Evolutionary conservation across 441 rosid genomes (phyloP).

Genomic region (Erysimum cheiri): DNA sequence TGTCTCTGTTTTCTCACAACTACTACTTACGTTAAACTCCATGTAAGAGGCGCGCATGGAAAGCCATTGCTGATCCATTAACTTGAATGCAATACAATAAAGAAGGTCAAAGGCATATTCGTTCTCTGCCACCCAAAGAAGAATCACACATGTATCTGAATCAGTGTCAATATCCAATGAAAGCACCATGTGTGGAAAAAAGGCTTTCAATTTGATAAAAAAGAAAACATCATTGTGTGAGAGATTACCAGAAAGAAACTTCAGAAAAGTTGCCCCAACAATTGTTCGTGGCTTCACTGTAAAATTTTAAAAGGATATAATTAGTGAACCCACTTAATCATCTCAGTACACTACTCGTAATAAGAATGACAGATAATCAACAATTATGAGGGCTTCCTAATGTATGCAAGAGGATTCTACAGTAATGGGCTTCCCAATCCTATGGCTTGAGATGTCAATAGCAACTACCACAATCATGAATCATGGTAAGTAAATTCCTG

Average conservation of each 20-base stretch:
- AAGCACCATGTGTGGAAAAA: neutral
- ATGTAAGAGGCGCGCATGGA: constrained; percentile 93
- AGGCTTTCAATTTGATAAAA: neutral
- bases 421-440: neutral
- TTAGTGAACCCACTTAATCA: constrained; percentile 16
- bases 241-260: constrained; percentile 78
- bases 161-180: neutral
- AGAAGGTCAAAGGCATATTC: constrained; percentile 94
- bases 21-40: constrained; percentile 87
- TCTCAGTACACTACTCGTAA: neutral
- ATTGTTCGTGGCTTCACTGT: constrained; percentile 85
- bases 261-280: constrained; percentile 82
- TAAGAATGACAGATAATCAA: neutral
- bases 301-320: neutral
- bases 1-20: neutral
- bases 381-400: constrained; percentile 1
- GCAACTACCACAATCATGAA: neutral
- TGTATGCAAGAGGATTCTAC: neutral
- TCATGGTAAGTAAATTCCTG: constrained; percentile 4
- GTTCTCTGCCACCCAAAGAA: constrained; percentile 62
- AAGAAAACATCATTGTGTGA: neutral
- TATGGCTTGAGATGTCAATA: constrained; percentile 8
- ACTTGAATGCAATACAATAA: constrained; percentile 93
- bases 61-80: constrained; percentile 99
- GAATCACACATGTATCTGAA: neutral